Base-by-base conservation (phyloP, 2,329 filamentous ascomycete genomes). In the Thelonectria discophora region DNA sequence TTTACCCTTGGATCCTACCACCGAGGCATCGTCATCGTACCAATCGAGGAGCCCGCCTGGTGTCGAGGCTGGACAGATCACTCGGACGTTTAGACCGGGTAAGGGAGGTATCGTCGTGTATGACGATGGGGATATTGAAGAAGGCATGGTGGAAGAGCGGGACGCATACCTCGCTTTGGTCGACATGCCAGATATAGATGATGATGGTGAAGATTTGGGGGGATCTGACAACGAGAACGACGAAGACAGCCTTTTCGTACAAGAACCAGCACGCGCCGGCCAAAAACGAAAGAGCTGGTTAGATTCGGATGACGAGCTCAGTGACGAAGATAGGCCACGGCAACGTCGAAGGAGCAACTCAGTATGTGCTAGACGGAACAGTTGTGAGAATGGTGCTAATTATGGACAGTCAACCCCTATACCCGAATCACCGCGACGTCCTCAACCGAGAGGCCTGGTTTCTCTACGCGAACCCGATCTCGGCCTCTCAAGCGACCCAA, bases 91-190 rank as follows among this genome's bases (percentile, higher is more conserved):
- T 74, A 89, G 86, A 65, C 88, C 91, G 5, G 91, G 92, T 30
- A 90, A 86, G 72, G 94, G 94, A 17, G 95, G 95, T 0, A 91
- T 99, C 43, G 87, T 99, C 63, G 93, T 97, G 2, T 97, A 95
- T 75, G 95, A 98, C 73, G 95, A 98, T 73, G 95, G 94, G 1
- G 95, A 99, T 75, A 94, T 99, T 52, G 91, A 94, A 68, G 91
- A 94, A 68, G 91, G 94, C 34, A 80, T 99, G 34, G 78, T 77
- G 12, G 80, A 80, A 1, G 93, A 98, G 77, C 86, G 88, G 68
- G 88, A 92, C 61, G 94, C 95, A 40, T 98, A 96, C 73, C 86
- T 91, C 66, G 90, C 90, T n/a, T 80, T 98, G 53, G 82, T 92
- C 47, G 90, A 93, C 64, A 98, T 99, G 93, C 94, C 94, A 1